Evolutionary conservation across 179 eudicot species (phyloP).

Genomic region (Vitellaria paradoxa): DNA sequence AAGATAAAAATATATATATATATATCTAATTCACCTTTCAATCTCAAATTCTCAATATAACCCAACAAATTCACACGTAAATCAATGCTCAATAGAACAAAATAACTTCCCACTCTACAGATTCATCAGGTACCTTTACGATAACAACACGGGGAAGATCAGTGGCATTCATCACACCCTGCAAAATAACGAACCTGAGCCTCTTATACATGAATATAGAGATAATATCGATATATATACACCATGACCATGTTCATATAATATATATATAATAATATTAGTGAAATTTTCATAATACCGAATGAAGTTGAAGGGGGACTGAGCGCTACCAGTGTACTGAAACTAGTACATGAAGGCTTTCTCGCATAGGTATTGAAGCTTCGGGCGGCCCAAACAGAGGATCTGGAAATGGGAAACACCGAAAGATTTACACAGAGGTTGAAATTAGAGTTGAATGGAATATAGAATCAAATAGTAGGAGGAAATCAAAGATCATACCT

Average conservation of each 20-base stretch:
- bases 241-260: background rate
- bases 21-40: background rate
- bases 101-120: background rate
- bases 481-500: conserved; percentile 23
- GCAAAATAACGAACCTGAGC: conserved; percentile 10
- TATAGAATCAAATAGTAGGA: background rate
- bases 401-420: conserved; percentile 27
- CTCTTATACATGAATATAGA: background rate
- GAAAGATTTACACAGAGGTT: background rate
- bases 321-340: conserved; percentile 20
- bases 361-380: conserved; percentile 29
- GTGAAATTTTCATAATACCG: background rate
- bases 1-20: too few species aligned
- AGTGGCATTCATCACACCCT: conserved; percentile 24
- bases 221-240: background rate
- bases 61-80: background rate
- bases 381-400: conserved; percentile 31
- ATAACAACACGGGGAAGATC: conserved; percentile 15
- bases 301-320: background rate
- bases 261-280: too few species aligned
- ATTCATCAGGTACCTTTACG: conserved; percentile 19
- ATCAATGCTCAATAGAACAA: background rate
- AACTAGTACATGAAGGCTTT: conserved; percentile 18
- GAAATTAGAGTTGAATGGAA: background rate
- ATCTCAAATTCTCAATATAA: background rate